Evolutionary conservation across 345 rosid species (phyloP).

Genomic region (Hypericum androsaemum): DNA sequence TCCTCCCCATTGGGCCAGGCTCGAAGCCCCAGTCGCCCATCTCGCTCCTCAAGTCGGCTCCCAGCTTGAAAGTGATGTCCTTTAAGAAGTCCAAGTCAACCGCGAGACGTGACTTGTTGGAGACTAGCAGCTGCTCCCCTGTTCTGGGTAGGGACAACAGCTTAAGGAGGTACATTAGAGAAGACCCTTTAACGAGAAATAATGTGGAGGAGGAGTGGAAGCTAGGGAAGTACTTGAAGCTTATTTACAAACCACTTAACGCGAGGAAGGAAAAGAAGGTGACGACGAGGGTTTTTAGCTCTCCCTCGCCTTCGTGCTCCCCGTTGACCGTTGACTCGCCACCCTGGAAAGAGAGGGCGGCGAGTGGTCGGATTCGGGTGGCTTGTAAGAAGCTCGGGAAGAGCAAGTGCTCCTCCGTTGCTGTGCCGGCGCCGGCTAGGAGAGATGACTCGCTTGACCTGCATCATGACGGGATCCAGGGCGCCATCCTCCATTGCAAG

Average conservation of each 20-base stretch:
- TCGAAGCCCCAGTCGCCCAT: slow-evolving; percentile 54
- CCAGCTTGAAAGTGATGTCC: slow-evolving; percentile 40
- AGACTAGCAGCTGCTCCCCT: background rate
- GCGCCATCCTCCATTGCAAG: slow-evolving; percentile 30
- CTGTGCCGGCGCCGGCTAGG: background rate
- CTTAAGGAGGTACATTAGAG: no score
- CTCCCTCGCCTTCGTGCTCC: slow-evolving; percentile 41
- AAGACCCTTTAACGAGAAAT: no score
- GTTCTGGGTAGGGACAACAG: no score
- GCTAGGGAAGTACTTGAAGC: slow-evolving; percentile 23
- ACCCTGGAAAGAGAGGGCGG: slow-evolving; percentile 20
- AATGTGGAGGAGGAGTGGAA: slow-evolving; percentile 17
- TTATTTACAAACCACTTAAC: slow-evolving; percentile 19
- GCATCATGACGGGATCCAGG: slow-evolving; percentile 22
- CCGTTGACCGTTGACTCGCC: slow-evolving; percentile 6
- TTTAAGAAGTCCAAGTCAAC: slow-evolving; percentile 46
- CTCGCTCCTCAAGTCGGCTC: slow-evolving; percentile 53
- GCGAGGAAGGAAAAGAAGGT: slow-evolving; percentile 27
- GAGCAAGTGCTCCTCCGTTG: slow-evolving; percentile 18
- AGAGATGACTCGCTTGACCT: slow-evolving; percentile 19
- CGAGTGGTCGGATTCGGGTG: slow-evolving; percentile 21
- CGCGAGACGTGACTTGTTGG: slow-evolving; percentile 17
- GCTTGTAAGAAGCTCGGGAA: slow-evolving; percentile 24
- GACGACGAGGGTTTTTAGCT: slow-evolving; percentile 21
- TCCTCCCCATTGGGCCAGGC: slow-evolving; percentile 51